Conservation (phyloP, 495 filamentous ascomycete genomes). For the Xylaria nigripes region DNA sequence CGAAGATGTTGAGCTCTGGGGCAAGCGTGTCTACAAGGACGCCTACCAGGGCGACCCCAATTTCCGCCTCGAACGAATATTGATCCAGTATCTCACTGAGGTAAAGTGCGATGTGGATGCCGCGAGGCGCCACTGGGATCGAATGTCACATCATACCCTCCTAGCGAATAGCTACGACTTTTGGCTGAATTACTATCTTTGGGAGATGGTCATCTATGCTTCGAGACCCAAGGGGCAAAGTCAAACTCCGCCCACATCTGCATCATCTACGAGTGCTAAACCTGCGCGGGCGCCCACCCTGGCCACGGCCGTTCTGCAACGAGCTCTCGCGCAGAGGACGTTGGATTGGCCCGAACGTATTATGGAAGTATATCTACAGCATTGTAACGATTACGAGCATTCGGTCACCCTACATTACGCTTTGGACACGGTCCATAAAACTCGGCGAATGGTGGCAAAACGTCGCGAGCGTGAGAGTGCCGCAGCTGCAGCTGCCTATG, state of each 20-base stretch:
- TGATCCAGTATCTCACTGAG: slow-evolving; percentile 82
- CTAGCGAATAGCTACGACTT: slow-evolving; percentile 78
- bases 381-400: slow-evolving; percentile 81
- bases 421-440: slow-evolving; percentile 58
- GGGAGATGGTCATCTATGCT: slow-evolving; percentile 65
- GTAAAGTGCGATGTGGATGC: slow-evolving; percentile 53
- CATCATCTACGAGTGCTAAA: slow-evolving; percentile 22
- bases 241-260: slow-evolving; percentile 34
- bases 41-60: slow-evolving; percentile 72
- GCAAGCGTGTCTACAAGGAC: slow-evolving; percentile 65
- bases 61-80: slow-evolving; percentile 80
- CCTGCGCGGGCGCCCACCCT: slow-evolving; percentile 43
- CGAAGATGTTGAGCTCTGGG: slow-evolving; percentile 71
- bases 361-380: slow-evolving; percentile 69
- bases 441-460: slow-evolving; percentile 52
- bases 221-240: slow-evolving; percentile 34
- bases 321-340: slow-evolving; percentile 57
- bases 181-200: slow-evolving; percentile 84
- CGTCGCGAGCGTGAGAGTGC: slow-evolving; percentile 59
- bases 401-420: slow-evolving; percentile 63
- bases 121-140: slow-evolving; percentile 65
- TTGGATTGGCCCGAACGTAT: slow-evolving; percentile 93
- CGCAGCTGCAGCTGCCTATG: slow-evolving; percentile 43
- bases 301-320: slow-evolving; percentile 64
- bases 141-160: slow-evolving; percentile 47